Evolutionary conservation across 2,329 filamentous ascomycete species (phyloP).

Genomic region (Neonectria hederae): DNA sequence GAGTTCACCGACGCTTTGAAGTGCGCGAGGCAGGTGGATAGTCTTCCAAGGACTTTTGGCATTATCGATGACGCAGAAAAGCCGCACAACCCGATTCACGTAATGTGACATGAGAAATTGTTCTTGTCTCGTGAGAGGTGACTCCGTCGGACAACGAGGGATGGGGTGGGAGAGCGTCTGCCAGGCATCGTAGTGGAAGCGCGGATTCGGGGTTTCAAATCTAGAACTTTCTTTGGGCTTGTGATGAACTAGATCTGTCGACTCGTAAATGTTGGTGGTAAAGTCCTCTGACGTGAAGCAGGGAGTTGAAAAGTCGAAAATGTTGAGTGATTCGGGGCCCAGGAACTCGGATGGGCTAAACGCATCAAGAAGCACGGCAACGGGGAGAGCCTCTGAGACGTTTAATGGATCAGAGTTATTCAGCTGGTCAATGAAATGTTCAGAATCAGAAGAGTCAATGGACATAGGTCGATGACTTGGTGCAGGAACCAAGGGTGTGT

Average conservation of each 20-base stretch:
- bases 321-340: constrained; percentile 4
- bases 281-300: constrained; percentile 2
- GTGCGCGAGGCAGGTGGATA: constrained; percentile 37
- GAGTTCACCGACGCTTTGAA: constrained; percentile 39
- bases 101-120: constrained; percentile 41
- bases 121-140: constrained; percentile 26
- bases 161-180: constrained; percentile 6
- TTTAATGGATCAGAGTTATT: constrained; percentile 6
- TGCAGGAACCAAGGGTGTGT: background rate
- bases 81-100: constrained; percentile 34
- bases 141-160: constrained; percentile 12
- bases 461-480: constrained; percentile 8
- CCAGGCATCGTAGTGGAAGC: constrained; percentile 7
- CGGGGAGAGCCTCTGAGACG: constrained; percentile 12
- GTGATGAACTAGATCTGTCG: constrained; percentile 2
- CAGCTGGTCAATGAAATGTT: constrained; percentile 7
- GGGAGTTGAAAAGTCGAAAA: constrained; percentile 16
- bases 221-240: background rate
- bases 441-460: constrained; percentile 14
- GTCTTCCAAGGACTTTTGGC: constrained; percentile 42
- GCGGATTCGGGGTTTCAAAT: background rate
- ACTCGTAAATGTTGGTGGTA: background rate
- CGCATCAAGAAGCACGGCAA: constrained; percentile 15
- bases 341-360: constrained; percentile 13
- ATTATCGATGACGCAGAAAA: constrained; percentile 43